A percentile compares a stretch with the other conserved stretches of the same genome.
Evolutionary conservation across 1,284 basidiomycete genomes (phyloP).

Genomic region (Moesziomyces sp.): DNA sequence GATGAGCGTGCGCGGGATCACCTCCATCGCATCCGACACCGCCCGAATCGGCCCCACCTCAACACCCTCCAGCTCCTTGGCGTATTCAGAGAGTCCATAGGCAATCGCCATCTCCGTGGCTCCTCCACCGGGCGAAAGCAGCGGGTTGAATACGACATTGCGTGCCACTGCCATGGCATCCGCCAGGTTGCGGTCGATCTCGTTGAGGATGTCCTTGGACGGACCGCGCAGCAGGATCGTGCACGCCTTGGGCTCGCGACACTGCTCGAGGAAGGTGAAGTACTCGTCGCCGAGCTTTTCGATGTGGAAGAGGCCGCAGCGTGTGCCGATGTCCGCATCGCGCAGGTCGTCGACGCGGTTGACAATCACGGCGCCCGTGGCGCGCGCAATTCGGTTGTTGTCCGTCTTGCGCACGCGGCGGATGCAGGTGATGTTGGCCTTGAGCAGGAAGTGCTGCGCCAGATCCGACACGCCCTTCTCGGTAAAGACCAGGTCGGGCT

Average conservation of each 20-base stretch:
- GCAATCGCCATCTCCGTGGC: conserved; percentile 98
- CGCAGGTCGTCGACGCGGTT: conserved; percentile 95
- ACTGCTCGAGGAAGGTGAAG: conserved; percentile 95
- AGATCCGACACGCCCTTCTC: conserved; percentile 96
- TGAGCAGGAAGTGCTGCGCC: conserved; percentile 90
- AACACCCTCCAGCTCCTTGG: conserved; percentile 76
- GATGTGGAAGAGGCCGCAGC: conserved; percentile 93
- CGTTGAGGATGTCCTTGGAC: conserved; percentile 96
- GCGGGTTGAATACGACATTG: conserved; percentile 95
- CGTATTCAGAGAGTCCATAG: conserved; percentile 86
- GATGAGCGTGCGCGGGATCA: conserved; percentile 92
- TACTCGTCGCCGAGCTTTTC: conserved; percentile 98
- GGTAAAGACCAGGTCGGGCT: conserved; percentile 93
- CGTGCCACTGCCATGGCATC: conserved; percentile 98
- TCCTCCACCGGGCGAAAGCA: conserved; percentile 90
- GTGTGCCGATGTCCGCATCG: conserved; percentile 88
- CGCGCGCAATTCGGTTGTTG: conserved; percentile 97
- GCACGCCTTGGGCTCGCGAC: conserved; percentile 93
- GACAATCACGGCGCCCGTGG: conserved; percentile 94
- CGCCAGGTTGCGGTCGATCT: conserved; percentile 95
- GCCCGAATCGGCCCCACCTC: conserved; percentile 91
- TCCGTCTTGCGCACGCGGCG: conserved; percentile 96
- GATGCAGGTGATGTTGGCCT: conserved; percentile 88
- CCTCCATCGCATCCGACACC: conserved; percentile 95
- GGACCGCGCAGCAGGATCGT: conserved; percentile 98